Conservation (phyloP, 164 flowering plant species). For the Vitis rotundifolia region DNA sequence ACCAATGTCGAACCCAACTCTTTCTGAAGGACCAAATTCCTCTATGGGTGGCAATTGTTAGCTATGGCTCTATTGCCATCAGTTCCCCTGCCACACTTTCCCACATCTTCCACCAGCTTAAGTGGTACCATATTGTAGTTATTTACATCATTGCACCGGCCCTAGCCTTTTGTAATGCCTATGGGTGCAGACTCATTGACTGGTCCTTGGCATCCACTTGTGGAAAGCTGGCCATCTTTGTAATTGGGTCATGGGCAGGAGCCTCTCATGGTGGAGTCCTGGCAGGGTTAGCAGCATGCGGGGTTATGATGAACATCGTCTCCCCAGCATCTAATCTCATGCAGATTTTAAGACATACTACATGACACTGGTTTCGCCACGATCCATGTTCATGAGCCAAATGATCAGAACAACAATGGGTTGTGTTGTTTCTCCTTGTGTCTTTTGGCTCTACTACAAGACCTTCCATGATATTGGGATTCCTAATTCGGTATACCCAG, state of each 20-base stretch:
- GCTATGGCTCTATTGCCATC: not conserved
- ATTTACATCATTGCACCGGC: not conserved
- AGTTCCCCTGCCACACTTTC: not conserved
- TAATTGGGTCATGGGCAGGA: not conserved
- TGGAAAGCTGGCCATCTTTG: constrained; percentile 1
- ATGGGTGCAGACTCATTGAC: not conserved
- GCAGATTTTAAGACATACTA: constrained; percentile 7
- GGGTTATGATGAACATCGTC: constrained; percentile 3
- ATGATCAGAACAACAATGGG: not conserved
- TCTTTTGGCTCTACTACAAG: not conserved
- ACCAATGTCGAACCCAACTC: not conserved
- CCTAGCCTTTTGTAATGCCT: not conserved
- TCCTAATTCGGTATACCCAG: not conserved
- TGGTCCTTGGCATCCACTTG: constrained; percentile 5
- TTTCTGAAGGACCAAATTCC: not conserved
- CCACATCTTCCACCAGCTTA: not conserved
- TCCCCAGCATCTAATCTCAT: not conserved
- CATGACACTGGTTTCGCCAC: not conserved
- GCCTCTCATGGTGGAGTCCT: not conserved
- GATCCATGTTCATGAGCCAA: not conserved
- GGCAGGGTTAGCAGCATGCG: not conserved
- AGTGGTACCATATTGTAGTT: not conserved
- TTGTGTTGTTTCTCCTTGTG: not conserved
- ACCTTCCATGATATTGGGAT: not conserved
- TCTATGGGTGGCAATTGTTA: not conserved